These are phyloP conservation scores for Mycena indigotica DNA, from an alignment of 768 basidiomycete genomes.

Conservation along the genomic window DNA sequence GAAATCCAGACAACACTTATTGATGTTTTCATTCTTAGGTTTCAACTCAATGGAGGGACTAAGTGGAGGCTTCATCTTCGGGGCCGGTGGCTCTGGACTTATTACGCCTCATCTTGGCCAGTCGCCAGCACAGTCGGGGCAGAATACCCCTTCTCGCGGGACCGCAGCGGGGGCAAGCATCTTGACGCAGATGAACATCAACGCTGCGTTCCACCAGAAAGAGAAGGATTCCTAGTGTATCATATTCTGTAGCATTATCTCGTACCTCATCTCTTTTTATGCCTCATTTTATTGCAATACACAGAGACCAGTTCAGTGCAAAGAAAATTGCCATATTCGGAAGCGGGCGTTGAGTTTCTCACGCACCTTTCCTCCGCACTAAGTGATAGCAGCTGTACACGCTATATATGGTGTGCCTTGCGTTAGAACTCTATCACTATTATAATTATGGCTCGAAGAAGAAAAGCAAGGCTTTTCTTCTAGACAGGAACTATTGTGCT, in stretches of 20 bases:
- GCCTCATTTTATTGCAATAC: not conserved
- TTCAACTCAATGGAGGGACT: constrained; percentile 83
- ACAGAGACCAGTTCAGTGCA: no score
- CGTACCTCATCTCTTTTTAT: not conserved
- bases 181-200: constrained; percentile 50
- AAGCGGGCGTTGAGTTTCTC: not conserved
- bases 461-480: no score
- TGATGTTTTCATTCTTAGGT: constrained; percentile 51
- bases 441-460: no score
- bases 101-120: constrained; percentile 73
- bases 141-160: constrained; percentile 45
- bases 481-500: no score
- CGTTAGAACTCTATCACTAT: no score
- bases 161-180: constrained; percentile 14
- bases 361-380: no score
- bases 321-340: not conserved
- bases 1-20: no score
- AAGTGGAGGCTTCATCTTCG: constrained; percentile 84
- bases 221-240: not conserved
- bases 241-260: not conserved
- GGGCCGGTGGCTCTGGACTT: constrained; percentile 78
- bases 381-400: no score
- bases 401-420: no score
- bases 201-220: constrained; percentile 42
- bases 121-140: constrained; percentile 62